phyloP scores from a whole-genome alignment of 192 early-diverging fungal genomes.

The Mortierella antarctica region DNA sequence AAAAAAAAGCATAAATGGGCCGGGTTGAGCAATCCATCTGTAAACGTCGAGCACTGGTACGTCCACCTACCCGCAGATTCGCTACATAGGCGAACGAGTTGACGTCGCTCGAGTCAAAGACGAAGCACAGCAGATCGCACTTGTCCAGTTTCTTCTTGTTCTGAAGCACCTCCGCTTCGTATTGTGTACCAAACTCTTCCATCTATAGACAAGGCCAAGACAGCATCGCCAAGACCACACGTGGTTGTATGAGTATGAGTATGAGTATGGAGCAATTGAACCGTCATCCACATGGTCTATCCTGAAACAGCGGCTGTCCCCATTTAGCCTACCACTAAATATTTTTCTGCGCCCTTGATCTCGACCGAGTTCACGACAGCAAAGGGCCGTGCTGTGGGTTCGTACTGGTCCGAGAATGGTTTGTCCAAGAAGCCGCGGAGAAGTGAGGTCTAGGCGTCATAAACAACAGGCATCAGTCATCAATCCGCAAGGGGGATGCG shows the following conservation, averaged over 20 bases:
- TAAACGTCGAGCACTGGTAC: background rate
- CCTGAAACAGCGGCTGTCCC: background rate
- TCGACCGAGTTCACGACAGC: conserved; percentile 96
- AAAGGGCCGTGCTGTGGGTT: conserved; percentile 79
- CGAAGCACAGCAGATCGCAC: conserved; percentile 94
- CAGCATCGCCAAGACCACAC: background rate
- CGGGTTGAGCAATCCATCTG: background rate
- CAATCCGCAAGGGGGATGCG: too few relatives aligned
- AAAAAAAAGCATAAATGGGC: background rate
- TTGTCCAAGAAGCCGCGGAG: conserved; percentile 90
- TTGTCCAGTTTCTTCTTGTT: conserved; percentile 87
- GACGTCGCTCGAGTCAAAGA: conserved; percentile 94
- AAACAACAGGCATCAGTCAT: background rate
- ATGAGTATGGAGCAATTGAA: background rate
- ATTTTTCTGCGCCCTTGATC: conserved; percentile 93
- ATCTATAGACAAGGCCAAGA: conserved; percentile 62
- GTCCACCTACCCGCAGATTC: conserved; percentile 72
- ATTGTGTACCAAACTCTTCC: conserved; percentile 90
- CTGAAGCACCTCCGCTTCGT: conserved; percentile 90
- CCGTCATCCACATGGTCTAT: too few relatives aligned
- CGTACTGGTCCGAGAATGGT: conserved; percentile 79
- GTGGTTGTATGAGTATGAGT: background rate
- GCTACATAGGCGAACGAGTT: conserved; percentile 95
- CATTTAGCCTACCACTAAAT: conserved; percentile 79
- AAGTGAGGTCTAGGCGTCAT: conserved; percentile 71